Evolutionary conservation across 371 early-diverging fungal species (phyloP).

Genomic region (Lichtheimia corymbifera): DNA sequence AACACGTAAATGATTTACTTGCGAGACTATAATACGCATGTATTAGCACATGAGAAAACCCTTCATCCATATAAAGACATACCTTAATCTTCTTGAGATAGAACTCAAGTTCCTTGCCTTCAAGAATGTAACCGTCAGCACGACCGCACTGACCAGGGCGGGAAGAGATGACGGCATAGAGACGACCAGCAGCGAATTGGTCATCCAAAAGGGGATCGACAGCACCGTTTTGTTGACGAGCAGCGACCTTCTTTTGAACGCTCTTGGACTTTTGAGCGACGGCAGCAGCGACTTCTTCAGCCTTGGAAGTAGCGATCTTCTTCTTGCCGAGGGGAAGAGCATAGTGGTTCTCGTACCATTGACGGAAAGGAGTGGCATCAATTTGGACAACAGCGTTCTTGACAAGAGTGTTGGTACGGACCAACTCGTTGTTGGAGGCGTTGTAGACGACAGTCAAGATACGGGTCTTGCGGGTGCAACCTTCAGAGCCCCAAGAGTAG

Average conservation of each 20-base stretch:
- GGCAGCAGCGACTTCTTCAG: slow-evolving; percentile 57
- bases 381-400: slow-evolving; percentile 99
- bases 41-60: too few relatives aligned
- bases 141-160: slow-evolving; percentile 99
- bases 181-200: slow-evolving; percentile 96
- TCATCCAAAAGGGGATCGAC: slow-evolving; percentile 91
- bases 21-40: slow-evolving; percentile 10
- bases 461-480: slow-evolving; percentile 94
- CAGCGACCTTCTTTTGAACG: slow-evolving; percentile 86
- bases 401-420: slow-evolving; percentile 99
- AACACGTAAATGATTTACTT: slow-evolving; percentile 14
- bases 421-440: slow-evolving; percentile 99
- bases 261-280: slow-evolving; percentile 88
- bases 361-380: slow-evolving; percentile 98
- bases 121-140: slow-evolving; percentile 98
- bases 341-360: slow-evolving; percentile 98
- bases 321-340: slow-evolving; percentile 88
- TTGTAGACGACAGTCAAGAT: slow-evolving; percentile 99
- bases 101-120: slow-evolving; percentile 98
- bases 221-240: slow-evolving; percentile 80
- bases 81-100: slow-evolving; percentile 92
- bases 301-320: slow-evolving; percentile 66
- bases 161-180: slow-evolving; percentile 94
- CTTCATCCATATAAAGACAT: background rate
- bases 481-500: slow-evolving; percentile 98